Evolutionary conservation across 257 asterid genomes (phyloP).

Genomic region (Cruciata laevipes): DNA sequence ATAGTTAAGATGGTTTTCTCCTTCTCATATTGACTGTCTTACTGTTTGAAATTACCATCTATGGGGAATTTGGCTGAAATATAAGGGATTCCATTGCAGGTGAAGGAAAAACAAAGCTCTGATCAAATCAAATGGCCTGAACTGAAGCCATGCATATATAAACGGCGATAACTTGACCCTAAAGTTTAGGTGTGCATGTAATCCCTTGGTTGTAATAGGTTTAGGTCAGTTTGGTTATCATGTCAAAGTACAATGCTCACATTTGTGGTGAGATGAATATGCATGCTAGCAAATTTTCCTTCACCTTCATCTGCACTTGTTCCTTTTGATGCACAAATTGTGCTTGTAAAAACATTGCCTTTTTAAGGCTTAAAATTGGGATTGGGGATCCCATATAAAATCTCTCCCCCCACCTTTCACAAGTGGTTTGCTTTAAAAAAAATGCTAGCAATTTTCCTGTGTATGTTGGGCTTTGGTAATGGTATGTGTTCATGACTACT

Average conservation of each 20-base stretch:
- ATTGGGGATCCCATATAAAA: too few relatives aligned
- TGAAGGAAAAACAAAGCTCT: constrained; percentile 28
- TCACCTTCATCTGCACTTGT: too few relatives aligned
- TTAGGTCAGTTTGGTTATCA: neutral
- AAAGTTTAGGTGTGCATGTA: neutral
- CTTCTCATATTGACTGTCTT: neutral
- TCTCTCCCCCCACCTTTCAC: too few relatives aligned
- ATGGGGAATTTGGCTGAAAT: neutral
- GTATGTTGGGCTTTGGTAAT: too few relatives aligned
- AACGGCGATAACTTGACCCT: constrained; percentile 45
- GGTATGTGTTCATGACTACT: too few relatives aligned
- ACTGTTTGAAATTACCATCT: too few relatives aligned
- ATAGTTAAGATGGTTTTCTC: neutral
- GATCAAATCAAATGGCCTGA: constrained; percentile 63
- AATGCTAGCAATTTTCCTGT: too few relatives aligned
- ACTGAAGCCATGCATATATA: constrained; percentile 76
- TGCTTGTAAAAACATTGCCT: too few relatives aligned
- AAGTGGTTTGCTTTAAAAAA: too few relatives aligned
- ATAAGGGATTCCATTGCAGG: constrained; percentile 30
- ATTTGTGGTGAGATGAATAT: neutral
- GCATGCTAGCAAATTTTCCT: neutral
- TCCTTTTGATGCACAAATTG: too few relatives aligned
- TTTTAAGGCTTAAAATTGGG: too few relatives aligned
- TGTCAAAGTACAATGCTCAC: neutral
- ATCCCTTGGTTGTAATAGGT: neutral